Evolutionary conservation across 2,329 filamentous ascomycete genomes (phyloP), one percentile per base, ranked within the genome.

Genomic region (Bipolaris cookei): DNA sequence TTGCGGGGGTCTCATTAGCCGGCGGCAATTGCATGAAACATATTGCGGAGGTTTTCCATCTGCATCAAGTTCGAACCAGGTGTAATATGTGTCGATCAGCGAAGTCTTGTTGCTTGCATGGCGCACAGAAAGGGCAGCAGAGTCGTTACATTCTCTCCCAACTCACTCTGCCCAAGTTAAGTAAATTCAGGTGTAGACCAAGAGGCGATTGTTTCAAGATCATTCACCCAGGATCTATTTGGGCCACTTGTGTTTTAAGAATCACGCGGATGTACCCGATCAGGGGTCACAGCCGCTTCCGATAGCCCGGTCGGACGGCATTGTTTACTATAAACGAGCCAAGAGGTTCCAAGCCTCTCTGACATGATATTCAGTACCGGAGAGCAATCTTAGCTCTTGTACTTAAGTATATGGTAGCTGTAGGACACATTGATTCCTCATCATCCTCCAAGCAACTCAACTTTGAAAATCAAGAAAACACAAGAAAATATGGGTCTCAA

Each of bases 251-350:
- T 16, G 46, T 28, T 39, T 41, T 35, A 28, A 16, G 13, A 18
- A 20, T 8, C 23, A 37, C 16, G 18, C 14, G 6, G 30, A 2
- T 16, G 46, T 18, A 41, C 30, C 32, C 23, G 30, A 51, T 32
- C 23, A 54, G 14, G 35, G 43, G 37, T 25, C 21, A 34, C 44
- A 23, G 38, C 53, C 57, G 55, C 39, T 45, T 55, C 60, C 54
- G 46, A 49, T 51, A 16, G 51, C 58, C 58, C 64, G 67, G 64
- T 51, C 62, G 65, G 66, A 62, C 51, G 46, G 51, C 42, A 35
- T 50, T 57, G 56, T 71, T 49, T 69, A 70, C 61, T 52, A 63
- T 64, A 66, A 66, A 70, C 68, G 58, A 66, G 69, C 69, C 68
- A 72, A 72, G 69, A 63, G 43, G 34, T 44, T 54, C 61, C 57